These are phyloP conservation scores for Wickerhamomyces canadensis DNA, from an alignment of 805 yeast species.

Conservation along the genomic window DNA sequence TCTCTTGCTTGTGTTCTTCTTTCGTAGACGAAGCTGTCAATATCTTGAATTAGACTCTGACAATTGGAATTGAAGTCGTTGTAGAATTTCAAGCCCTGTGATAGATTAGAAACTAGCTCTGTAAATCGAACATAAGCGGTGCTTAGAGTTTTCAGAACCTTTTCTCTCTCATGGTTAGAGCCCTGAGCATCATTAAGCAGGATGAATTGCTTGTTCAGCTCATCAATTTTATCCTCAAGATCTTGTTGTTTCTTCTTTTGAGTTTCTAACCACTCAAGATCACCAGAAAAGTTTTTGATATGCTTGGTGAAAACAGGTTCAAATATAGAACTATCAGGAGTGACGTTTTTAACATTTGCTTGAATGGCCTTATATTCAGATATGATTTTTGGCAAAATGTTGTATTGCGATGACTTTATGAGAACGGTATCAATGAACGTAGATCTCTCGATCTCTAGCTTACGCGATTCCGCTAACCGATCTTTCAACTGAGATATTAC, in stretches of 20 bases:
- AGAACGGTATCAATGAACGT: conserved; percentile 37
- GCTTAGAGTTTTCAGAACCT: conserved; percentile 44
- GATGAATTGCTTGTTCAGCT: conserved; percentile 26
- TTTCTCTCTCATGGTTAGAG: conserved; percentile 31
- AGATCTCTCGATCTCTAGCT: conserved; percentile 33
- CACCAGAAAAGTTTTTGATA: conserved; percentile 43
- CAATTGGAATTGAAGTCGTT: conserved; percentile 48
- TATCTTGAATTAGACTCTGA: conserved; percentile 37
- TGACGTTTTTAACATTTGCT: conserved; percentile 10
- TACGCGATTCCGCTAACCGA: conserved; percentile 24
- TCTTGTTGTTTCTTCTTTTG: conserved; percentile 33
- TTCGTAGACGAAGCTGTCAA: conserved; percentile 45
- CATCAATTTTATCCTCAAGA: conserved; percentile 35
- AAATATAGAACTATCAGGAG: conserved; percentile 27
- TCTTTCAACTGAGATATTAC: conserved; percentile 30
- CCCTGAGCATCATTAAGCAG: conserved; percentile 12
- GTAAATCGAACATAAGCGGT: conserved; percentile 21
- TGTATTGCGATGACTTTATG: conserved; percentile 39
- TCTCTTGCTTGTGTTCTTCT: conserved; percentile 50
- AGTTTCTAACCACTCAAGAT: conserved; percentile 40
- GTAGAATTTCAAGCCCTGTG: conserved; percentile 70
- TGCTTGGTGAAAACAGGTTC: conserved; percentile 38
- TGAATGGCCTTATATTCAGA: conserved; percentile 35
- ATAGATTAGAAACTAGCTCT: conserved; percentile 54
- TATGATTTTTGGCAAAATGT: conserved; percentile 48